Evolutionary conservation across 2,329 filamentous ascomycete genomes (phyloP), one percentile per base, ranked within the genome.

Genomic region (Thyridium curvatum): DNA sequence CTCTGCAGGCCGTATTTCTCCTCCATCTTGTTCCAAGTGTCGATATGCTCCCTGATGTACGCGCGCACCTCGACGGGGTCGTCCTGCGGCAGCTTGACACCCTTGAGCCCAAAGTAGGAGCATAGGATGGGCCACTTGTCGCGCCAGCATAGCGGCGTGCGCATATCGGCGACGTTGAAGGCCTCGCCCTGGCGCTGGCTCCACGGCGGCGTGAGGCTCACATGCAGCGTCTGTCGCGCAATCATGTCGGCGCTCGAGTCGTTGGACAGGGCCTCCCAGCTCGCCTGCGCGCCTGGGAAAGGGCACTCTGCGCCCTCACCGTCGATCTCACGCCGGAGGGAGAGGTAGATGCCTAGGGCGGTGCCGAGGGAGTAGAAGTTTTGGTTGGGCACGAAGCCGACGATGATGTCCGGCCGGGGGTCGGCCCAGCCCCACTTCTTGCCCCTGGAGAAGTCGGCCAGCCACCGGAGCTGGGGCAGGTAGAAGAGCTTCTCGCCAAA

Each of bases 341-440:
- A 54, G 3, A 65, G 52, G 41, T 61, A 66, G 34, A 65, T 42
- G 2, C 55, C 64, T 7, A 66, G 45, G 4, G 53, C 54, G 34
- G 58, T 56, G 9, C 56, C 61, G 7, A 63, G 52, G 15, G 56
- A 60, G 44, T 61, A 62, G 32, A 60, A 58, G 38, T 63, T 65
- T 54, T 38, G 54, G 41, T 64, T 62, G 13, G 61, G 60, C 3
- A 65, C 58, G 42, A 64, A 64, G 6, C 62, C 62, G 30, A 66
- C 56, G 41, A 66, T 61, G 38, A 62, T 60, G 45, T 65, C 64
- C 1, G 61, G 62, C 10, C 60, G 51, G 2, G 62, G 58, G 18
- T 67, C 61, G 36, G 55, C 58, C 57, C 60, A 66, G 16, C 52
- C 61, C 63, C 62, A 66, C 4, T 42, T 41, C 50, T 61, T 65